Base-by-base conservation (phyloP, 2,329 filamentous ascomycete species). In the Aspergillus uvarum region DNA sequence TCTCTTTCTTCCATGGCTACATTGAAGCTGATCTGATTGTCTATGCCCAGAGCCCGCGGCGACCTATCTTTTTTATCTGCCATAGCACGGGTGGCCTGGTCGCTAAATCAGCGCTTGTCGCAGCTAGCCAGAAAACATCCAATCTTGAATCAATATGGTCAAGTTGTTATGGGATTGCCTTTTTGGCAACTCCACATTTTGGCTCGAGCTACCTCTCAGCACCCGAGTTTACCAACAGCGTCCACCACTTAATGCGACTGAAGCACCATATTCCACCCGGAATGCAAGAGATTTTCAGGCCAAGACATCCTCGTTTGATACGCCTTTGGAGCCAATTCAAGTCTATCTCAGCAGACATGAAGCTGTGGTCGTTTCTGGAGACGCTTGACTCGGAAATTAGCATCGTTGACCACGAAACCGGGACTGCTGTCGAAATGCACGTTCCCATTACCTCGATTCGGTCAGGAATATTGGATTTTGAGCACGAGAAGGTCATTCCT, bases 201-300 rank as follows among this genome's bases (percentile, higher is more conserved):
- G 86, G 86, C 2, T 87, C 85, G 0, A 87, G 82, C 48, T 87
- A 87, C 67, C 78, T 88, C 63, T 85, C 85, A 2, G 85, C 85
- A 76, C 77, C 77, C 0, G 81, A 81, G 48, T 79, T 87, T n/a
- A 79, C 81, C 11, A 69, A 78, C 16, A 85, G 83, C 66, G 85
- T 88, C 29, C 79, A 81, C 53, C 72, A 71, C 3, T 67, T 87
- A 5, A 76, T 88, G 5, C 80, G 81, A 47, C 74, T 87, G 0
- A 78, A 83, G 10, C 70, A 74, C 14, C 79, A 83, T 0, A 73
- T 87, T 5, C 84, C 85, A 0, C 68, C 70, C 1, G 80, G 80
- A 0, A 74, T 88, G 2, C 81, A 81, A 0, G 72, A 81, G 2
- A 77, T 83, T 7, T 74, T 88, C 0, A 80, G 78, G 0, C 74